A percentile compares a stretch with the other conserved stretches of the same genome.
These are phyloP conservation scores for Ophiostoma sp. DNA, from an alignment of 2,329 filamentous ascomycete species.

Conservation along the genomic window DNA sequence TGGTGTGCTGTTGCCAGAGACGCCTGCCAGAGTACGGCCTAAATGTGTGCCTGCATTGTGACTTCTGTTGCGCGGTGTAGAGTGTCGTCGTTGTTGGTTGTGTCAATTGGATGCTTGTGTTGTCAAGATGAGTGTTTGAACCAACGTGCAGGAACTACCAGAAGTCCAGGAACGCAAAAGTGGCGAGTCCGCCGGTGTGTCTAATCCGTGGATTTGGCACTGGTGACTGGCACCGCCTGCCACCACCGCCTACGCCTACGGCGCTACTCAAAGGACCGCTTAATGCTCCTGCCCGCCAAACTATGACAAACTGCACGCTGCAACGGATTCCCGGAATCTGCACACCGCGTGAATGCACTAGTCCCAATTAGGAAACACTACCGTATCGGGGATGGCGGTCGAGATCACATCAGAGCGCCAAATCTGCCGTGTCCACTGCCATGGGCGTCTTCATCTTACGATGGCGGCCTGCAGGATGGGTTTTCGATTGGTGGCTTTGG, in stretches of 20 bases:
- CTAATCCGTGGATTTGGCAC: background rate
- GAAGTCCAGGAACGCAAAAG: background rate
- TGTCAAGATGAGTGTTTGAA: background rate
- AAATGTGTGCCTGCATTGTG: constrained; percentile 10
- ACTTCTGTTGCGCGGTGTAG: background rate
- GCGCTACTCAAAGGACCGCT: background rate
- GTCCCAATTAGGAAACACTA: constrained; percentile 16
- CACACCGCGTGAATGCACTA: constrained; percentile 11
- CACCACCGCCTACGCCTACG: background rate
- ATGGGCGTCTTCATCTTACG: background rate
- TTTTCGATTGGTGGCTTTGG: background rate
- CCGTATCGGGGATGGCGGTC: constrained; percentile 14
- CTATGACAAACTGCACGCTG: background rate
- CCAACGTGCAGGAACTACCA: background rate
- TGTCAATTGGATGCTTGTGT: background rate
- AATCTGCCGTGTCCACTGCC: background rate
- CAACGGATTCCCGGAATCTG: background rate
- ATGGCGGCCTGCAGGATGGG: background rate
- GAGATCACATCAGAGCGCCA: background rate
- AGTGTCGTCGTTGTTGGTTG: background rate
- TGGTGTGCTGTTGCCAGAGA: constrained; percentile 13
- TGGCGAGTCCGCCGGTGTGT: constrained; percentile 1
- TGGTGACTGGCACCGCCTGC: background rate
- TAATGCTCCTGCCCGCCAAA: background rate
- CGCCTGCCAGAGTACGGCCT: constrained; percentile 3